Conservation (phyloP, 2,329 filamentous ascomycete genomes). For the Biscogniauxia marginata region DNA sequence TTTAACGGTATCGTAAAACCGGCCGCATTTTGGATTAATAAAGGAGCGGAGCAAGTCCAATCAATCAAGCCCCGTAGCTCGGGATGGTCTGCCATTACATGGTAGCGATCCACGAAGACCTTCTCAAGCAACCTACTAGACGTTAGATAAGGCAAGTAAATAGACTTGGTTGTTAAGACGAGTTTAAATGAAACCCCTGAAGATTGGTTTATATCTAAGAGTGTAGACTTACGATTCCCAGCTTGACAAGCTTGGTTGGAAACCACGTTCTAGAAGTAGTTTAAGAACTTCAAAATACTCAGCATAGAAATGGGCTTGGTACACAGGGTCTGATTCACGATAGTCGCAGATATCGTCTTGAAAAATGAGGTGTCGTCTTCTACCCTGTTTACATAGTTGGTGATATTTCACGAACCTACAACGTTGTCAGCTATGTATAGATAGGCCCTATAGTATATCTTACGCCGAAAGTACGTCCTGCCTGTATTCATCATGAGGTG, state of each 20-base stretch:
- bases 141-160: background rate
- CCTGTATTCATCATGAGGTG: background rate
- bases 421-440: background rate
- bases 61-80: background rate
- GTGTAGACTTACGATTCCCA: conserved; percentile 6
- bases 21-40: background rate
- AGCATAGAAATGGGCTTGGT: background rate
- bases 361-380: too few species aligned
- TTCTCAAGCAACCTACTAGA: background rate
- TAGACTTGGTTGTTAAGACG: background rate
- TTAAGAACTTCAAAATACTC: background rate
- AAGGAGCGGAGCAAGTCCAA: background rate
- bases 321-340: background rate
- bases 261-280: conserved; percentile 4
- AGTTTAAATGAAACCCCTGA: background rate
- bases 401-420: background rate
- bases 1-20: background rate
- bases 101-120: background rate
- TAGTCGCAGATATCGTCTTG: too few species aligned
- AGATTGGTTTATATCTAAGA: background rate
- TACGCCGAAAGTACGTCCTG: background rate
- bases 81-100: background rate
- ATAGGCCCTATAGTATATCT: background rate
- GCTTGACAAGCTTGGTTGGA: conserved; percentile 5
- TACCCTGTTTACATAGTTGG: background rate